Conservation (phyloP, 495 filamentous ascomycete genomes). For the Penicillium paxilli region DNA sequence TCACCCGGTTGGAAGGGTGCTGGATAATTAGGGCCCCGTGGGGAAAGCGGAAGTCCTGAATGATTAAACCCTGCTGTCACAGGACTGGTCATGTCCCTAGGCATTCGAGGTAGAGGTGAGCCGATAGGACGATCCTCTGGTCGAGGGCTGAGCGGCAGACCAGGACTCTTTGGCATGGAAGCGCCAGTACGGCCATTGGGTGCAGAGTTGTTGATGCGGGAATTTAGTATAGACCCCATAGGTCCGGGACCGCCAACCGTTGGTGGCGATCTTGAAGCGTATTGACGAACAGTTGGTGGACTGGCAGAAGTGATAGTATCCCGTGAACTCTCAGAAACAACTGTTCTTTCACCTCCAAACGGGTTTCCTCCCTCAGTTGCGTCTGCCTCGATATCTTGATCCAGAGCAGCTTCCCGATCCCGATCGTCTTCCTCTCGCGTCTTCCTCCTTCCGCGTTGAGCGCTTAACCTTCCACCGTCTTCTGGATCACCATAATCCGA, state of each 20-base stretch:
- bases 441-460: constrained; percentile 75
- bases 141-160: constrained; percentile 84
- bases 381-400: constrained; percentile 65
- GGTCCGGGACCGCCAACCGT: constrained; percentile 30
- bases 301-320: constrained; percentile 15
- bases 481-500: constrained; percentile 85
- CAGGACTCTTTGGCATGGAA: constrained; percentile 74
- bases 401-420: constrained; percentile 66
- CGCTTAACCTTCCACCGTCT: constrained; percentile 58
- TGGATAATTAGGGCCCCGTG: constrained; percentile 66
- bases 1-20: constrained; percentile 57
- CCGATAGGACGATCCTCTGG: constrained; percentile 73
- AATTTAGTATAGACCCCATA: constrained; percentile 36
- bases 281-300: constrained; percentile 23
- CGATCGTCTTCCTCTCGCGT: constrained; percentile 87
- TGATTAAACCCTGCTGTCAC: constrained; percentile 60
- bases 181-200: constrained; percentile 34
- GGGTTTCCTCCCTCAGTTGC: constrained; percentile 63
- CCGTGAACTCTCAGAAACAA: constrained; percentile 2
- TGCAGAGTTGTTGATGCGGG: constrained; percentile 23
- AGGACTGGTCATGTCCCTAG: constrained; percentile 46
- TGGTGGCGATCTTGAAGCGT: constrained; percentile 27
- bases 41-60: constrained; percentile 65
- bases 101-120: constrained; percentile 69
- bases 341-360: constrained; percentile 1